Evolutionary conservation across 768 basidiomycete genomes (phyloP).

Genomic region (Daedalea quercina): DNA sequence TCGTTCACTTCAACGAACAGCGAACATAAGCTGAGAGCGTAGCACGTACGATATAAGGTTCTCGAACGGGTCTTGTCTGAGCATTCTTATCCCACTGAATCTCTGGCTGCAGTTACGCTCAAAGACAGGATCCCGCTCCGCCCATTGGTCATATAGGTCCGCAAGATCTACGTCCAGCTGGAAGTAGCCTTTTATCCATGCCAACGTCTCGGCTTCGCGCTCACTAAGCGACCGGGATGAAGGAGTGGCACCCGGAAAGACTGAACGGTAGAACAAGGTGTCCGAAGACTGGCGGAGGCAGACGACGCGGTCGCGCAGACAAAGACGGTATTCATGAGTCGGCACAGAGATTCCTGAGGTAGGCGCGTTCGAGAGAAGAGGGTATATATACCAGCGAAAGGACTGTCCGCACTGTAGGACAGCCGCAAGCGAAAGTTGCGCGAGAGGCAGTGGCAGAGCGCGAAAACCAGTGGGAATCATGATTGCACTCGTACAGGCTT

Average conservation of each 20-base stretch:
- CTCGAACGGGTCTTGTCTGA: conserved; percentile 95
- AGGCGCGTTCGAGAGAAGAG: conserved; percentile 24
- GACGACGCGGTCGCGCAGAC: conserved; percentile 75
- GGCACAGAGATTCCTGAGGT: conserved; percentile 9
- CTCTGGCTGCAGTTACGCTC: conserved; percentile 43
- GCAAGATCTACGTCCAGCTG: conserved; percentile 74
- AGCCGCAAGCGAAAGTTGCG: conserved; percentile 70
- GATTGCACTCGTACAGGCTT: no score
- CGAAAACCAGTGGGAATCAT: conserved; percentile 34
- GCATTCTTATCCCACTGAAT: conserved; percentile 77
- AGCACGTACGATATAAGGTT: conserved; percentile 81
- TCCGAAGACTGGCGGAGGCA: conserved; percentile 70
- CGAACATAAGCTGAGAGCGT: conserved; percentile 27
- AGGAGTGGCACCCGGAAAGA: conserved; percentile 44
- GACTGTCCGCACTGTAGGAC: conserved; percentile 82
- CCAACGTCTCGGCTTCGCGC: conserved; percentile 57
- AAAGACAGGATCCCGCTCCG: conserved; percentile 68
- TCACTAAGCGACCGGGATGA: conserved; percentile 22
- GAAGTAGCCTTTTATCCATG: conserved; percentile 84
- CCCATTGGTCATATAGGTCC: conserved; percentile 73
- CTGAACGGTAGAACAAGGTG: conserved; percentile 62
- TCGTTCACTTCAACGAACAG: background rate
- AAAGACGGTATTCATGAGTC: conserved; percentile 71
- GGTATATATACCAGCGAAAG: conserved; percentile 70
- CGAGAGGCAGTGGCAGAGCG: conserved; percentile 50